A percentile compares a stretch with the other conserved stretches of the same genome.
These are phyloP conservation scores for Pouteria glomerata DNA, from an alignment of 148 eudicot species.

Conservation along the genomic window DNA sequence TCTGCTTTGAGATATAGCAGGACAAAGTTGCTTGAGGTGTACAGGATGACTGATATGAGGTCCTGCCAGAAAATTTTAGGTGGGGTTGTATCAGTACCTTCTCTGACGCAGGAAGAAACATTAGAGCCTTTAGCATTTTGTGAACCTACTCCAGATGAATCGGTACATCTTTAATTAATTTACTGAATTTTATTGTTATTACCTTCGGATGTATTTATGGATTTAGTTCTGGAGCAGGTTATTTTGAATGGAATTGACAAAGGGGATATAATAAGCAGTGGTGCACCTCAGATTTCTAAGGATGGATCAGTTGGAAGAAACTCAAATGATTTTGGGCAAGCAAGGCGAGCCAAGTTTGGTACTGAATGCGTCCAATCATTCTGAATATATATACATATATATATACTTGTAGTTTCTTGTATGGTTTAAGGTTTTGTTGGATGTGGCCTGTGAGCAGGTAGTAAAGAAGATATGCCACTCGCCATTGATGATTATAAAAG, in stretches of 20 bases:
- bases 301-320: constrained; percentile 70
- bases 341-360: constrained; percentile 70
- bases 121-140: constrained; percentile 74
- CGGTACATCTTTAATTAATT: constrained; percentile 33
- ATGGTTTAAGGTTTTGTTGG: constrained; percentile 12
- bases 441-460: constrained; percentile 38
- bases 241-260: constrained; percentile 82
- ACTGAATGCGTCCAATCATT: constrained; percentile 3
- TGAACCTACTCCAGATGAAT: constrained; percentile 69
- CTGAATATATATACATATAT: not conserved
- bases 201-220: constrained; percentile 15
- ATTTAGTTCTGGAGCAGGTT: constrained; percentile 36
- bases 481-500: constrained; percentile 44
- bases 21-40: constrained; percentile 71
- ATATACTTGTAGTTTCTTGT: not conserved
- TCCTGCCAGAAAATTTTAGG: constrained; percentile 35
- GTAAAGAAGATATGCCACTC: constrained; percentile 58
- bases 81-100: constrained; percentile 55
- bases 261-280: constrained; percentile 83
- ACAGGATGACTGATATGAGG: constrained; percentile 51
- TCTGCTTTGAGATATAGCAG: constrained; percentile 58
- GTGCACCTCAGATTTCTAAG: constrained; percentile 73
- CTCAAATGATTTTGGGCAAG: constrained; percentile 46
- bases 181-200: constrained; percentile 2
- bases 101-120: constrained; percentile 75